These are phyloP conservation scores for Suillus luteus DNA, from an alignment of 768 basidiomycete genomes.

Conservation along the genomic window DNA sequence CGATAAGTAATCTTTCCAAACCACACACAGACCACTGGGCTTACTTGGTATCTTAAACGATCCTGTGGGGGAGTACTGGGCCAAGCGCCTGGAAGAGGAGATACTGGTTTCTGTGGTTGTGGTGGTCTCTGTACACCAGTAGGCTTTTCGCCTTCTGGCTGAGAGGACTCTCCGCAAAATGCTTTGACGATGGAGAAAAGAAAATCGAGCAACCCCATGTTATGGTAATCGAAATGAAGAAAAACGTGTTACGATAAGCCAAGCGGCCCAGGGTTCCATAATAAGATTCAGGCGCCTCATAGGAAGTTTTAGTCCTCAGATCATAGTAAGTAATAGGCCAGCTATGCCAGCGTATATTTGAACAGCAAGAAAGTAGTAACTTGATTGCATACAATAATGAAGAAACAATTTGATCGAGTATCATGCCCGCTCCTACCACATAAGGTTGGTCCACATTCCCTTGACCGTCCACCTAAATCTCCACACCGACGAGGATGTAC, in stretches of 20 bases:
- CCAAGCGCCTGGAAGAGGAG: constrained; percentile 3
- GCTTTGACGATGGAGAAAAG: constrained; percentile 24
- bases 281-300: background rate
- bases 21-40: background rate
- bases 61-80: constrained; percentile 15
- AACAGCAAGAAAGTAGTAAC: background rate
- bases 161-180: constrained; percentile 27
- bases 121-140: constrained; percentile 1
- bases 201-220: constrained; percentile 30
- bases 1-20: background rate
- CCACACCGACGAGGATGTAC: constrained; percentile 84
- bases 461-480: constrained; percentile 52
- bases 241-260: background rate
- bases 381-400: constrained; percentile 1
- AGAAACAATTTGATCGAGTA: background rate
- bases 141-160: constrained; percentile 12
- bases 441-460: constrained; percentile 27
- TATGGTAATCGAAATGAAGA: background rate
- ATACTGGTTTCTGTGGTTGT: constrained; percentile 15
- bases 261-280: background rate
- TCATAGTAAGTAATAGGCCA: background rate
- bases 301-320: background rate
- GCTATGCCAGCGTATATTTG: background rate
- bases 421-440: background rate
- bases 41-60: constrained; percentile 23